Evolutionary conservation across 768 basidiomycete genomes (phyloP), one percentile per base, ranked within the genome.

Genomic region (Solioccasus polychromus): DNA sequence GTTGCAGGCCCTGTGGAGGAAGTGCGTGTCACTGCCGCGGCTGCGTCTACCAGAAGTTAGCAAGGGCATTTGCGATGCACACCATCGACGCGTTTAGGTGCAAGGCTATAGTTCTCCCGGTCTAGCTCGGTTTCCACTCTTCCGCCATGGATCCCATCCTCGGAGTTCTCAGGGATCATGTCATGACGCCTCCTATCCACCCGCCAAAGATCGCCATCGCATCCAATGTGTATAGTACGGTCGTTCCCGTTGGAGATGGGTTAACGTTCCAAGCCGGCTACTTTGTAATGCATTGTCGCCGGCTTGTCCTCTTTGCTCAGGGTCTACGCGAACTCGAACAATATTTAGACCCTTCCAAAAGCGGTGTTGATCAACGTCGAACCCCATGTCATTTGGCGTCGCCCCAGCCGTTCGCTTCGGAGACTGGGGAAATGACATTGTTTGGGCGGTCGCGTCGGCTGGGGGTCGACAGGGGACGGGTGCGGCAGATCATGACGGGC

Each of bases 111-210:
- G 54, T 74, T 34, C 68, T 88, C 2, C 51, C 68, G 5, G 77
- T 83, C 8, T 77, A 79, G 1, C 83, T 78, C 48, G 86, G 77
- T 2, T 85, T 78, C 55, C 87, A 89, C 63, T 83, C 80, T 35
- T 45, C 67, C n/a, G 77, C 80, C 2, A 84, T 88, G 85, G 58
- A 62, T 6, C 76, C 82, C 0, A 53, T 85, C 10, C 49, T 80
- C 12, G 65, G 71, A n/a, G 75, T 75, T 36, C 71, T 88, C 24
- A 64, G 60, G 28, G 51, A 51, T 0, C 50, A 79, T 4, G 72
- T 75, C 10, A 55, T 53, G 9, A 59, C 54, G 6, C 54, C 79
- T 28, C 57, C 60, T 0, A 51, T 80, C 32, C 63, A 59, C 15
- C 51, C 80, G 2, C 82, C 85, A 0, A 68, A 61, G 1, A 71